Conservation (phyloP, 208 protist genomes). For the Wallacemonas rigidus region DNA sequence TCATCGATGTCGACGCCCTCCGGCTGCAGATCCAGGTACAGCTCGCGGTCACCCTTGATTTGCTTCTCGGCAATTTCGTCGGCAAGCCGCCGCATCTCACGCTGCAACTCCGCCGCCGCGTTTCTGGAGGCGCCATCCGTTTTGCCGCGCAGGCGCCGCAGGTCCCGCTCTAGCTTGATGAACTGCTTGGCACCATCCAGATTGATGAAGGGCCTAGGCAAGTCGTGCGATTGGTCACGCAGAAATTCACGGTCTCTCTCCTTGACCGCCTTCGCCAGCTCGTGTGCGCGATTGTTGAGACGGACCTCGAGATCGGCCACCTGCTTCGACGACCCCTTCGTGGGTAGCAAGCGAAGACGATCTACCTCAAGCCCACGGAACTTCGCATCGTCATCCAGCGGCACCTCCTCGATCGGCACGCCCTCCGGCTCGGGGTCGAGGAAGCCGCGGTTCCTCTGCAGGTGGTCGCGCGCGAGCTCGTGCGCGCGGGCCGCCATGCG, state of each 20-base stretch:
- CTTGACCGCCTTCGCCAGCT: constrained; percentile 57
- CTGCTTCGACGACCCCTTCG: constrained; percentile 28
- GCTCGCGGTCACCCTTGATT: constrained; percentile 47
- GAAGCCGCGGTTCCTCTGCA: constrained; percentile 55
- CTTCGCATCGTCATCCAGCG: constrained; percentile 49
- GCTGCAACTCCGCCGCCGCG: constrained; percentile 19
- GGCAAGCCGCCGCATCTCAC: constrained; percentile 42
- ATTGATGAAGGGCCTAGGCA: constrained; percentile 45
- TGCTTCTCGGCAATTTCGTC: constrained; percentile 49
- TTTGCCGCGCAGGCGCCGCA: constrained; percentile 26
- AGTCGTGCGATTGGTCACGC: constrained; percentile 41
- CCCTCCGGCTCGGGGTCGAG: constrained; percentile 76
- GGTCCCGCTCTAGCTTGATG: constrained; percentile 44
- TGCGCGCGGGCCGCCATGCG: constrained; percentile 56
- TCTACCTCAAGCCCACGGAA: constrained; percentile 53
- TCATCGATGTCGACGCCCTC: constrained; percentile 62
- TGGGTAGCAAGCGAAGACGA: constrained; percentile 36
- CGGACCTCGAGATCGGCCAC: constrained; percentile 41
- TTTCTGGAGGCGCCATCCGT: constrained; percentile 22
- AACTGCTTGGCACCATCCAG: constrained; percentile 58
- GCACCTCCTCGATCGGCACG: constrained; percentile 56
- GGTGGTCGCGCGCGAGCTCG: constrained; percentile 57
- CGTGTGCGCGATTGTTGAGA: constrained; percentile 69
- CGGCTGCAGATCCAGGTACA: constrained; percentile 55
- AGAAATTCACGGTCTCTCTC: constrained; percentile 52